Evolutionary conservation across 768 basidiomycete species (phyloP).

Genomic region (Pleurotus ostreatus): DNA sequence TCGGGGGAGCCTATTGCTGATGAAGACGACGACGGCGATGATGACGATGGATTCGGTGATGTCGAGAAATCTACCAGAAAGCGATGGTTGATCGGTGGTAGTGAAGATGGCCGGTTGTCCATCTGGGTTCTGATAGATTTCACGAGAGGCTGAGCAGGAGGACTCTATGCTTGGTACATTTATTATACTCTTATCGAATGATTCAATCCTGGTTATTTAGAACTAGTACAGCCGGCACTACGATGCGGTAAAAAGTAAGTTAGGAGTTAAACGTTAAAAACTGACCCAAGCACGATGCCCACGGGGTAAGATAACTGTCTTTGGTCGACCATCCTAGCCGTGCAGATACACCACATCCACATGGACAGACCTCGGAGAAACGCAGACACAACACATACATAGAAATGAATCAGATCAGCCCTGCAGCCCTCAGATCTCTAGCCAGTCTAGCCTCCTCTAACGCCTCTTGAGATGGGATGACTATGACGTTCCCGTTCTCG

Average conservation of each 20-base stretch:
- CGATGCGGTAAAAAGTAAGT: neutral
- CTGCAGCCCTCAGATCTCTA: slow-evolving; percentile 49
- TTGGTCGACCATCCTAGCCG: too few species aligned
- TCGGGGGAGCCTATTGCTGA: slow-evolving; percentile 19
- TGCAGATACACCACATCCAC: too few species aligned
- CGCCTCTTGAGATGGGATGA: slow-evolving; percentile 24
- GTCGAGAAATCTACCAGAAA: slow-evolving; percentile 40
- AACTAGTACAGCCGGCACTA: neutral
- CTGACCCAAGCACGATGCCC: too few species aligned
- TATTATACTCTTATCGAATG: too few species aligned
- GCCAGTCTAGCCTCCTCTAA: slow-evolving; percentile 42
- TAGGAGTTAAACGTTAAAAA: neutral
- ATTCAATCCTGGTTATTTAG: neutral
- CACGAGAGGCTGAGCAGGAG: slow-evolving; percentile 22
- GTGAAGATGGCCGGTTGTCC: slow-evolving; percentile 66
- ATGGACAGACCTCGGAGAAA: neutral
- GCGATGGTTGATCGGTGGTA: slow-evolving; percentile 64
- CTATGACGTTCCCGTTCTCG: slow-evolving; percentile 21
- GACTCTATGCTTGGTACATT: too few species aligned
- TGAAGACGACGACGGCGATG: slow-evolving; percentile 34
- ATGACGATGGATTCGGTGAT: slow-evolving; percentile 48
- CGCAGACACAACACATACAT: slow-evolving; percentile 5
- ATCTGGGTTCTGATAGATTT: slow-evolving; percentile 68
- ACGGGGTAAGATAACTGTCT: too few species aligned
- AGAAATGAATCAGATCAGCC: slow-evolving; percentile 37